Base-by-base conservation (phyloP, 768 basidiomycete species). In the Tephrocybe sp. region DNA sequence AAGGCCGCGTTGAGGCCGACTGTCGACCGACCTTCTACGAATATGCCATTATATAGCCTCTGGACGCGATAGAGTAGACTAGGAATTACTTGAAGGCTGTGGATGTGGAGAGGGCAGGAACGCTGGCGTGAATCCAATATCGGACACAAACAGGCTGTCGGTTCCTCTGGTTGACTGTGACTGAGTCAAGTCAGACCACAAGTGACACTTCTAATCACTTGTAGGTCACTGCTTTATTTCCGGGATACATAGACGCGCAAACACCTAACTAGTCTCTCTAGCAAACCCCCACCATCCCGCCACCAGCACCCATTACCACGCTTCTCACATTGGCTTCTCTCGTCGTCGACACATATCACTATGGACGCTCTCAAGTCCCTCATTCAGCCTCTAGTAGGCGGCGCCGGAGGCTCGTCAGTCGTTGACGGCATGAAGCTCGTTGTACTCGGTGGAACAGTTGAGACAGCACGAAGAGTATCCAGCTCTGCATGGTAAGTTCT, bases 351-450 rank as follows among this genome's bases (percentile, higher is more conserved):
- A 48, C 48, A 26, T 50, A 51, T 25, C 44, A 32, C 48, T 52
- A 90, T 91, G 88, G 88, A 91, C 75, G 84, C 79, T 54, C 74
- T 90, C 73, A 88, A 84, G 73, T 90, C 86, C 46, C 82, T 91
- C 66, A 80, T 90, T 49, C 85, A 87, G 64, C 88, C 88, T 55
- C 83, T 91, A 66, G 84, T 88, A 60, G 85, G 84, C 70, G 83
- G 83, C 68, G 81, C 77, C 64, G 85, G 81, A 45, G 81, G 84
- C 58, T 87, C 85, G 23, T 89, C 87, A 43, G 82, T 91, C 74
- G 80, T 93, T 68, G 90, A 93, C 63, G 90, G 89, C 58, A 85
- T 91, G 76, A 93, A 93, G 72, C 87, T 92, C 64, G 90, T 93
- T 70, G 88, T 92, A 39, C 77, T 93, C 45, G 90, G 90, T 52